Evolutionary conservation across 768 basidiomycete species (phyloP), one percentile per base, ranked within the genome.

Genomic region (Harrya chromipes): DNA sequence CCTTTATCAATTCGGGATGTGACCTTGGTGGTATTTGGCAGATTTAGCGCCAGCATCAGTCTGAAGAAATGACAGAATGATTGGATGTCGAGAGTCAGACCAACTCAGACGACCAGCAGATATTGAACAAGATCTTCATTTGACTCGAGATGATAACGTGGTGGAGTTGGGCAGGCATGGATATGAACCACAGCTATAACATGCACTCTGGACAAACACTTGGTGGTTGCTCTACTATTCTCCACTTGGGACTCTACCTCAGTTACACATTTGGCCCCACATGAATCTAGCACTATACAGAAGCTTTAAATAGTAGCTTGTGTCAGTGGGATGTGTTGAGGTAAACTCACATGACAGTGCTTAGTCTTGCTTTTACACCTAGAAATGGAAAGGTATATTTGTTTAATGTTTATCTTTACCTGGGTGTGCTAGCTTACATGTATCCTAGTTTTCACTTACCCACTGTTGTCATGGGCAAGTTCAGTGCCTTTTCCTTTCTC

Each of bases 41-140:
- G 89, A 75, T 94, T 37, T 78, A 83, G 50, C 74, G 84, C 46
- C 92, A 95, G 62, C 90, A 93, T 60, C 81, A 84, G 53, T 74
- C 73, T 0, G 94, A 97, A 29, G 35, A 29, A 19, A n/a, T 12
- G 23, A 8, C 11, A 17, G 21, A 10, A 6, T 12, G 1, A 26
- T 40, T 27, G 29, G 17, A 24, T 31, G 40, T 19, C 10, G 40
- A n/a, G 31, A 13, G 21, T 31, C 10, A 33, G 23, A 26, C 3
- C 17, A 1, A 24, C 36, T 27, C 23, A 21, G 14, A 33, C 16
- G 33, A 33, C 33, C 33, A 17, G 19, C 19, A 16, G 33, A 29
- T 24, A 31, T 36, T 17, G 19, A 50, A 37, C 19, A 34, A 14
- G 19, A 46, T 38, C 4, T 10, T 23, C n/a, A 38, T 34, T 13